Evolutionary conservation across 768 basidiomycete genomes (phyloP), one percentile per base, ranked within the genome.

Genomic region (Lactarius akahatsu): DNA sequence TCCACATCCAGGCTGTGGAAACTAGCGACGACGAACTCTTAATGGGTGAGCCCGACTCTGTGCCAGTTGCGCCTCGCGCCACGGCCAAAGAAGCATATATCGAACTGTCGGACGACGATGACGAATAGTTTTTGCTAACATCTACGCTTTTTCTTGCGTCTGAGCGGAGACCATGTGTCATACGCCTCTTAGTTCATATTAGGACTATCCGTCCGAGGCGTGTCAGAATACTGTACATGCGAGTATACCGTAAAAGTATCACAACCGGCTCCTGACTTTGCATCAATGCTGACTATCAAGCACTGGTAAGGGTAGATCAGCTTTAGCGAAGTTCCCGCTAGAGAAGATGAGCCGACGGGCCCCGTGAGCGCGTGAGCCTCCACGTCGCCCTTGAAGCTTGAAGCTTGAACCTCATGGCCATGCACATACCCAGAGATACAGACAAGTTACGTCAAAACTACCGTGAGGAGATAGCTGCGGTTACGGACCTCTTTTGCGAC

Each of bases 321-420:
- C 28, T n/a, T 59, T 23, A 59, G 34, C 40, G 10, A 20, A 45
- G 62, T 45, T 59, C 36, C 32, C 13, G 8, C 20, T 20, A 10
- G 15, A 36, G 30, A 13, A 40, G 13, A 38, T n/a, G n/a, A 18
- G 5, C 13, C 8, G 20, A 71, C 78, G 67, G 60, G 87, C 91
- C 89, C 96, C 96, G 82, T 96, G n/a, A n/a, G n/a, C n/a, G n/a
- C n/a, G n/a, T 28, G 96, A 13, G 85, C 86, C 72, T 92, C 85
- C 0, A 96, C 95, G 72, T 96, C 94, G 45, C 94, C 94, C 76
- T 78, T 86, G 32, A 6, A 30, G 28, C 28, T 30, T 30, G 81
- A 94, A 96, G 34, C 34, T 36, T 11, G 36, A 38, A 38, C 76
- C 93, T 92, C 65, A 77, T 78, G 36, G 92, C 90, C 0, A 88